Conservation (phyloP, 176 grass and related monocot genomes). For the Oryza punctata region DNA sequence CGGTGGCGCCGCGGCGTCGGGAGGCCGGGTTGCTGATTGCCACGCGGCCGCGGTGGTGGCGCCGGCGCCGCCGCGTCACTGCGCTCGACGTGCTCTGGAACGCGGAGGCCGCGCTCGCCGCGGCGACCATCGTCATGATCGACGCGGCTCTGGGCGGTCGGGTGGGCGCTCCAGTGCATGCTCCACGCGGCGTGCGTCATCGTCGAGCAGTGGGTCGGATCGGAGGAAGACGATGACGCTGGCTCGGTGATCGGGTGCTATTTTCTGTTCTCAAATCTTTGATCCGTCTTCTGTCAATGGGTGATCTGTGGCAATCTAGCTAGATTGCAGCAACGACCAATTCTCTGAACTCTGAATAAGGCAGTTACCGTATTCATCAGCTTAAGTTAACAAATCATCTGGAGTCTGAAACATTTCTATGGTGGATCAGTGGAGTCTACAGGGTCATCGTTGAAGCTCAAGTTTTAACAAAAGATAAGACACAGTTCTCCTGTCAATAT, state of each 20-base stretch:
- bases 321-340: not conserved
- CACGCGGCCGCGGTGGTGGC: not conserved
- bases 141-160: slow-evolving; percentile 47
- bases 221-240: slow-evolving; percentile 8
- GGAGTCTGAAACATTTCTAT: slow-evolving; percentile 54
- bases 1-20: slow-evolving; percentile 22
- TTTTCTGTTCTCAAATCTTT: not conserved
- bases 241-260: not conserved
- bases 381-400: slow-evolving; percentile 39
- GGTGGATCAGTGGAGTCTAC: slow-evolving; percentile 65
- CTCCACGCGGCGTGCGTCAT: slow-evolving; percentile 44
- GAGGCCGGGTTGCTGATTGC: not conserved
- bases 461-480: slow-evolving; percentile 37
- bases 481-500: slow-evolving; percentile 53
- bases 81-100: slow-evolving; percentile 59
- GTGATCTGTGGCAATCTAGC: not conserved
- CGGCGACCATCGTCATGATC: slow-evolving; percentile 28
- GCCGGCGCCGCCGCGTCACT: slow-evolving; percentile 7
- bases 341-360: not conserved
- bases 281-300: not conserved
- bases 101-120: slow-evolving; percentile 25
- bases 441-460: slow-evolving; percentile 54
- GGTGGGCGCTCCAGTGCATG: slow-evolving; percentile 53
- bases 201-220: slow-evolving; percentile 12
- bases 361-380: slow-evolving; percentile 18